Evolutionary conservation across 345 rosid genomes (phyloP), one percentile per base, ranked within the genome.

Genomic region (Eucalyptus marginata): DNA sequence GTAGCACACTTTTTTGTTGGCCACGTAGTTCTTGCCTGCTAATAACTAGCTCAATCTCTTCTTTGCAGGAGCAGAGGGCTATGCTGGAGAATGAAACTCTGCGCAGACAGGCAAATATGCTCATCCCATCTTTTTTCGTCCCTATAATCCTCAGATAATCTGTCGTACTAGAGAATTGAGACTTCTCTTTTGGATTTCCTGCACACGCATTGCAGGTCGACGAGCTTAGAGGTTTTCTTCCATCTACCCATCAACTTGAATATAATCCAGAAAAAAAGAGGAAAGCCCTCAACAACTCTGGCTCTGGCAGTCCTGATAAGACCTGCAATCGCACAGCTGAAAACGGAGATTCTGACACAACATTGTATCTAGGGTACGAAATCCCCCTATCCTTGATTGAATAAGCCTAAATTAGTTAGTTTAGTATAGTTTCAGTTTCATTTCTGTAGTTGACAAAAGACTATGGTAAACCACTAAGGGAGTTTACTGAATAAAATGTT

Each of bases 21-120:
- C 83, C 47, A 76, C 8, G 25, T 10, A 40, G 83, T 36, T 76
- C 83, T 76, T 20, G 22, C 29, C 47, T 40, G 47, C 83, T 68
- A 86, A 59, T 51, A 40, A 46, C 36, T 88, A 29, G 62, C 51
- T 56, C 5, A 51, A 62, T 44, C 17, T 86, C 49, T 88, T 89
- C 54, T 88, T 93, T 89, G 50, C 95, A 96, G 99, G 98, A 96
- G 92, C 96, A 96, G 86, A 91, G 93, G 52, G 96, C 98, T 47
- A 91, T 92, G 94, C 93, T 95, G 91, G 99, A 97, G 94, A 97
- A 97, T 87, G 97, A 94, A 94, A 93, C 97, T 91, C 92, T 97
- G 90, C 98, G 96, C 87, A 94, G 96, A 94, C 99, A 97, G 97
- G 99, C 80, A 91, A 88, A 87, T 84, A 83, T 76, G 31, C 27